A percentile compares a stretch with the other conserved stretches of the same genome.
These are phyloP conservation scores for Ceratobasidium papillatum DNA, from an alignment of 1,284 basidiomycete genomes.

Conservation along the genomic window DNA sequence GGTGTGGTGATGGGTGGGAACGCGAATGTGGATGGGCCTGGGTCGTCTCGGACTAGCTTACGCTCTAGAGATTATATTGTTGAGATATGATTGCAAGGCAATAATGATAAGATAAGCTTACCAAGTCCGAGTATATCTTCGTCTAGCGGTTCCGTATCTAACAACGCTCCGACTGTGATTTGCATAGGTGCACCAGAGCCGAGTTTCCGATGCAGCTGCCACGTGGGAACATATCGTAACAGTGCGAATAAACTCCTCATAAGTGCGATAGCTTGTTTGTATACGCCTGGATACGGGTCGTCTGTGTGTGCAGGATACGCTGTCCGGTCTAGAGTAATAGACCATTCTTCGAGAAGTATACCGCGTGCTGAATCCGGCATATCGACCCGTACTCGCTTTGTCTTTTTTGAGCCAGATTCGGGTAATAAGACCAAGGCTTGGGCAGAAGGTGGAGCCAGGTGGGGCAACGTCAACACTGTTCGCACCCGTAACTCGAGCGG, in stretches of 20 bases:
- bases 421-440: slow-evolving; percentile 72
- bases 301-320: slow-evolving; percentile 40
- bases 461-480: slow-evolving; percentile 62
- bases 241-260: slow-evolving; percentile 78
- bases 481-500: slow-evolving; percentile 74
- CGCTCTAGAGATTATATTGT: slow-evolving; percentile 50
- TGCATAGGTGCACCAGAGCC: slow-evolving; percentile 50
- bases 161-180: slow-evolving; percentile 38
- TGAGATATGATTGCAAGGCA: slow-evolving; percentile 3
- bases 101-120: slow-evolving; percentile 36
- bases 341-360: slow-evolving; percentile 79
- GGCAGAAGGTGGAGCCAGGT: slow-evolving; percentile 62
- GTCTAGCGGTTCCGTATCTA: slow-evolving; percentile 12
- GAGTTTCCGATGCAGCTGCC: slow-evolving; percentile 72
- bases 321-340: slow-evolving; percentile 59
- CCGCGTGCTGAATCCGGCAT: slow-evolving; percentile 71
- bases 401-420: slow-evolving; percentile 52
- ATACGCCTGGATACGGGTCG: slow-evolving; percentile 58
- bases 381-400: not conserved
- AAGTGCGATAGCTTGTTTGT: slow-evolving; percentile 81
- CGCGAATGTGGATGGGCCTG: slow-evolving; percentile 58
- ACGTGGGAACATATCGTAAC: slow-evolving; percentile 73
- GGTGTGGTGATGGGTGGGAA: slow-evolving; percentile 74
- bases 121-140: slow-evolving; percentile 42
- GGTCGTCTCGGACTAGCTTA: slow-evolving; percentile 55